phyloP scores from a whole-genome alignment of 2,329 filamentous ascomycete genomes.

The Esteya vermicola region DNA sequence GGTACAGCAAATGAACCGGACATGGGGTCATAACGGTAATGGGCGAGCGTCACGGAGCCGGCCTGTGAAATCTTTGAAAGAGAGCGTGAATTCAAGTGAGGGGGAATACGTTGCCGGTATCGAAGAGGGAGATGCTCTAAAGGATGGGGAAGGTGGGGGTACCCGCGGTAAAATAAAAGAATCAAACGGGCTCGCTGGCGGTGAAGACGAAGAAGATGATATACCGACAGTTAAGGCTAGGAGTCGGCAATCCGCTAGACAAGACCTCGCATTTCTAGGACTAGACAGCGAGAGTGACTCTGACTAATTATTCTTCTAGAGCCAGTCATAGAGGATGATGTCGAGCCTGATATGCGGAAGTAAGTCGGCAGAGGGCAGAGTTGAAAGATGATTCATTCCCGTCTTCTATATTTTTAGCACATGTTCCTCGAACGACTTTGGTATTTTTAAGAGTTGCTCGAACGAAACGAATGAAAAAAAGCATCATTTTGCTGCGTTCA shows the following conservation, averaged over 20 bases:
- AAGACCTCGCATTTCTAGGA: conserved; percentile 49
- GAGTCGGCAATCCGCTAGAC: conserved; percentile 31
- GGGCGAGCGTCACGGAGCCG: conserved; percentile 28
- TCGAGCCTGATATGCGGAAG: too few species aligned
- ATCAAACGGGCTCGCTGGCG: background rate
- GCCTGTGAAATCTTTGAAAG: conserved; percentile 7
- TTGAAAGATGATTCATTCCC: too few species aligned
- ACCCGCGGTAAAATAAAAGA: conserved; percentile 13
- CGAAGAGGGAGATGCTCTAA: conserved; percentile 1
- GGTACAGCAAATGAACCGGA: conserved; percentile 65
- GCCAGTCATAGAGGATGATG: too few species aligned
- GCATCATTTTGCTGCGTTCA: conserved; percentile 37
- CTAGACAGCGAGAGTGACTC: conserved; percentile 48
- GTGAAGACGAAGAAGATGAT: conserved; percentile 7
- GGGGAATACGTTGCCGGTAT: conserved; percentile 2
- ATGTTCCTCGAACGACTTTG: too few species aligned
- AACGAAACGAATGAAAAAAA: background rate
- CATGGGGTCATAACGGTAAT: conserved; percentile 51
- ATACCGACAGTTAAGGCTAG: conserved; percentile 22
- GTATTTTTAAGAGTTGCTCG: too few species aligned
- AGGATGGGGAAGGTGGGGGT: conserved; percentile 11
- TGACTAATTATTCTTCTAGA: too few species aligned
- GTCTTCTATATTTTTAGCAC: too few species aligned
- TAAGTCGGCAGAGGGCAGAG: too few species aligned
- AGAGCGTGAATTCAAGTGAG: conserved; percentile 15